Evolutionary conservation across 345 rosid genomes (phyloP).

Genomic region (Syzygium oleosum): DNA sequence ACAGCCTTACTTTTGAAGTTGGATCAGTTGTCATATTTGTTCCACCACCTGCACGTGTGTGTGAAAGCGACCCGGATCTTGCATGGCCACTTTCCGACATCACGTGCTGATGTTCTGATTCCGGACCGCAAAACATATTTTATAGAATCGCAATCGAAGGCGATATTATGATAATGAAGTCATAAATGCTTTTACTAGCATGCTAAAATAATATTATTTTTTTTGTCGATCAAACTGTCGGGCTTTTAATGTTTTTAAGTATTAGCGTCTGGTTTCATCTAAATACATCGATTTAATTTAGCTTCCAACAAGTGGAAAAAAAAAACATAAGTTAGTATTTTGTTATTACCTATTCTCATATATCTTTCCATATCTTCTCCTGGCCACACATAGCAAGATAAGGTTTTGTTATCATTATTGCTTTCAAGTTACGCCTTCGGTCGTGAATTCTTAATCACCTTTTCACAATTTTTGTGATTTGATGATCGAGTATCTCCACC

Average conservation of each 20-base stretch:
- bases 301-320: too few relatives aligned
- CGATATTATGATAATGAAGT: neutral
- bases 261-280: neutral
- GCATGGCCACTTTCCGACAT: neutral
- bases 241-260: neutral
- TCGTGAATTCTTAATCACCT: neutral
- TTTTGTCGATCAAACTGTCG: neutral
- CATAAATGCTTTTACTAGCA: neutral
- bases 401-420: neutral
- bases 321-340: too few relatives aligned
- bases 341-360: too few relatives aligned
- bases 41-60: conserved; percentile 7
- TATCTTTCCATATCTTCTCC: neutral
- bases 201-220: neutral
- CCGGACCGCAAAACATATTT: neutral
- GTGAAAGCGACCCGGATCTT: neutral
- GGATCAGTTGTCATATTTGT: conserved; percentile 1
- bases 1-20: neutral
- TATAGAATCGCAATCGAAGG: neutral
- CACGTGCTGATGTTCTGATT: neutral
- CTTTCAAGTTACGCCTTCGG: neutral
- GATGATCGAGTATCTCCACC: neutral
- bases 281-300: neutral
- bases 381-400: neutral
- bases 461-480: neutral